Conservation (phyloP, 1,139 yeast species). For the Geotrichum aggregatum region DNA sequence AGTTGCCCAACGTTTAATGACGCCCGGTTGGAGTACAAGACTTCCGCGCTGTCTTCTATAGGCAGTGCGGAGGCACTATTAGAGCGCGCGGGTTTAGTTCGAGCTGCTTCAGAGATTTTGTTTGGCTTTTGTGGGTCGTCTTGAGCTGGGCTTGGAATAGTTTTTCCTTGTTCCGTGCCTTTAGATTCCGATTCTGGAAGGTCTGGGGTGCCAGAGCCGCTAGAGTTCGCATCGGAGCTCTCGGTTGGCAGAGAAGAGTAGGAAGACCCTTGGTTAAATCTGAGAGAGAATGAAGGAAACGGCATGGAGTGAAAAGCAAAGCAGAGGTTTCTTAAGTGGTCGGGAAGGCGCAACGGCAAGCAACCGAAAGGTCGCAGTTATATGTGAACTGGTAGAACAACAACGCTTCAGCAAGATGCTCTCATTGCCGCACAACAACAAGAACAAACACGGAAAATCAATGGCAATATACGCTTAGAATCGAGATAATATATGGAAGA, state of each 20-base stretch:
- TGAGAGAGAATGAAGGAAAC: slow-evolving; percentile 1
- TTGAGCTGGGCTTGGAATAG: background rate
- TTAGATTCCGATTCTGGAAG: background rate
- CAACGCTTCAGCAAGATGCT: background rate
- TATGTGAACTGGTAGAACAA: background rate
- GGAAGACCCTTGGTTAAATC: background rate
- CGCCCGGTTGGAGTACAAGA: slow-evolving; percentile 42
- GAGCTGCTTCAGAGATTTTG: background rate
- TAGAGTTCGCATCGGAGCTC: background rate
- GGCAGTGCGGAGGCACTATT: background rate
- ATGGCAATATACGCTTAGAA: background rate
- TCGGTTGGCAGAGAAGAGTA: slow-evolving; percentile 2
- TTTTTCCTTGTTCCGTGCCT: background rate
- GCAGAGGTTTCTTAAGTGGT: too few species aligned
- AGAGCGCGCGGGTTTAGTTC: background rate
- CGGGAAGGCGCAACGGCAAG: background rate
- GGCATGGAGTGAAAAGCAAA: too few species aligned
- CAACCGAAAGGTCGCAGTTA: background rate
- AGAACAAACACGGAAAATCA: background rate
- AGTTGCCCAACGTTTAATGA: slow-evolving; percentile 56
- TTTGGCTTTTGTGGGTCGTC: background rate
- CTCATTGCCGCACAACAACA: background rate
- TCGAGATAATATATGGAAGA: too few species aligned
- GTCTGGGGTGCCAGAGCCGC: background rate
- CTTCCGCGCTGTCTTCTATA: background rate